phyloP scores from a whole-genome alignment of 352 stramenopile genomes.

The Globisporangium recalcitrans region DNA sequence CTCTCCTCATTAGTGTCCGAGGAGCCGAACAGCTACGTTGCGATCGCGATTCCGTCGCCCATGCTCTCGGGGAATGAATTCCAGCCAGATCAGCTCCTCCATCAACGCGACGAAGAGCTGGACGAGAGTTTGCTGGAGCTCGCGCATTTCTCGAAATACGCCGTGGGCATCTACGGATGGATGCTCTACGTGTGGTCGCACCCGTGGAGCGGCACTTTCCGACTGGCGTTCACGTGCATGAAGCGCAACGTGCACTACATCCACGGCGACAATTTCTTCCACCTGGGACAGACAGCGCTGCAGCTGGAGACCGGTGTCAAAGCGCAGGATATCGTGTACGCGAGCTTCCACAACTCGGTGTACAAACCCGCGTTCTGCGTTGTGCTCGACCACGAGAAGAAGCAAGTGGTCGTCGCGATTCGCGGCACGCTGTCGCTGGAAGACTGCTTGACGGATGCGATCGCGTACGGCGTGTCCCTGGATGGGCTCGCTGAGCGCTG shows the following conservation, averaged over 20 bases:
- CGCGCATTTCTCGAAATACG: constrained; percentile 83
- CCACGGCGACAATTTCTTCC: constrained; percentile 84
- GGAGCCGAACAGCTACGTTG: constrained; percentile 32
- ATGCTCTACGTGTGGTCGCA: constrained; percentile 90
- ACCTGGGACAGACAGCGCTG: constrained; percentile 70
- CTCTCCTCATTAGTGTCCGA: constrained; percentile 20
- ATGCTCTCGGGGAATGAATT: neutral
- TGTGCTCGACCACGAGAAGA: constrained; percentile 65
- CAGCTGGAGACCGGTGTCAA: constrained; percentile 69
- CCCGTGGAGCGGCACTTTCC: constrained; percentile 74
- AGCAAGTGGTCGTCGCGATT: constrained; percentile 76
- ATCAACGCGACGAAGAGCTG: constrained; percentile 42
- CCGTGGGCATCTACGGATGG: constrained; percentile 85
- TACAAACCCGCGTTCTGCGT: constrained; percentile 81
- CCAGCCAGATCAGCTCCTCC: constrained; percentile 21
- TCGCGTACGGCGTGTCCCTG: constrained; percentile 77
- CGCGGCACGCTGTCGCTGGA: constrained; percentile 82
- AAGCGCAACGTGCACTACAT: constrained; percentile 60
- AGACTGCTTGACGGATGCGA: constrained; percentile 83
- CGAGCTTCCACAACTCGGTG: constrained; percentile 74
- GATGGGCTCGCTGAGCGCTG: constrained; percentile 60
- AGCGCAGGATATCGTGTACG: constrained; percentile 75
- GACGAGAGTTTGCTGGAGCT: constrained; percentile 50
- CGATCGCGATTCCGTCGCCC: constrained; percentile 44
- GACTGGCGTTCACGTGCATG: constrained; percentile 70